Evolutionary conservation across 2,329 filamentous ascomycete species (phyloP).

Genomic region (Colletotrichum filicis): DNA sequence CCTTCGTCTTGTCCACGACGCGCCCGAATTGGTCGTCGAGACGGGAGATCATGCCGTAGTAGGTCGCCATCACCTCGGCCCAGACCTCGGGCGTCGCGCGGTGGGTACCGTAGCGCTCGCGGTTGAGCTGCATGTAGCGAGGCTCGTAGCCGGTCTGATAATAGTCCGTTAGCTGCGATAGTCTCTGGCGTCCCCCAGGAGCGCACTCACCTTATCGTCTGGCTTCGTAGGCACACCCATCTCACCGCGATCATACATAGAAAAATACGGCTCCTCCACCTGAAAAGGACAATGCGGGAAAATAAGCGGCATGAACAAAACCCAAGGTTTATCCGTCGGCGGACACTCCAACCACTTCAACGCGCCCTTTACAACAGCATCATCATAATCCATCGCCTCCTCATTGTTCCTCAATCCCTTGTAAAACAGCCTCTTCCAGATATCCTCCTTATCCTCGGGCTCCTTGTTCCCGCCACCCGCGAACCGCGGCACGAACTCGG

Average conservation of each 20-base stretch:
- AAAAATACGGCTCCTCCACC: slow-evolving; percentile 60
- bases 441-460: slow-evolving; percentile 40
- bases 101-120: slow-evolving; percentile 50
- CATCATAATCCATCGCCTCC: slow-evolving; percentile 56
- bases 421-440: slow-evolving; percentile 55
- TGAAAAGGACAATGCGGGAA: slow-evolving; percentile 59
- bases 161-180: background rate
- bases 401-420: slow-evolving; percentile 49
- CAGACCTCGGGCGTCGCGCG: slow-evolving; percentile 54
- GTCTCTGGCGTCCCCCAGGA: background rate
- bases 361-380: slow-evolving; percentile 52
- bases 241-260: slow-evolving; percentile 52
- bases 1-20: slow-evolving; percentile 47
- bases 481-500: slow-evolving; percentile 47
- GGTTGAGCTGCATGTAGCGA: slow-evolving; percentile 51
- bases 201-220: slow-evolving; percentile 13
- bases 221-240: slow-evolving; percentile 35
- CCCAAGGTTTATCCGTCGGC: slow-evolving; percentile 52
- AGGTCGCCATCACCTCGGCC: slow-evolving; percentile 55
- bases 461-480: slow-evolving; percentile 24
- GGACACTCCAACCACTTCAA: slow-evolving; percentile 56
- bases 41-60: slow-evolving; percentile 59
- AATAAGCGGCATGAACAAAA: slow-evolving; percentile 54
- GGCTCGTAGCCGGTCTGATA: slow-evolving; percentile 54
- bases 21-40: slow-evolving; percentile 58